These are phyloP conservation scores for Jaltomata sinuosa DNA, from an alignment of 257 asterid species.

Conservation along the genomic window DNA sequence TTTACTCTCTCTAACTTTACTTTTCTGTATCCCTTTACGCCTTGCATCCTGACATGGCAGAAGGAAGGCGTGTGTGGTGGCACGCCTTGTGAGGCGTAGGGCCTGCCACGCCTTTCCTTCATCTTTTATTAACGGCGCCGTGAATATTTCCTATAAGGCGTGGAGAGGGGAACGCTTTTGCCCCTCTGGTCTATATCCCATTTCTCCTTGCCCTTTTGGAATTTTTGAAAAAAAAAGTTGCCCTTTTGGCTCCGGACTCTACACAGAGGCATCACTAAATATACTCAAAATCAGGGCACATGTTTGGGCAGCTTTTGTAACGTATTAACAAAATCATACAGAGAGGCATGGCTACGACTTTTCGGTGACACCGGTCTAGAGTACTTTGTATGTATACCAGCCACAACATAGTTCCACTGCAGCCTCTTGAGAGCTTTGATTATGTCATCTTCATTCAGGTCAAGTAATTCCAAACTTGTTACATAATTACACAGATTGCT, in stretches of 20 bases:
- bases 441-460: neutral
- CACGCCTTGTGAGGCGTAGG: no score
- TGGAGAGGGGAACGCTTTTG: no score
- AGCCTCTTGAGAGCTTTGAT: neutral
- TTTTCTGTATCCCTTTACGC: neutral
- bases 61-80: no score
- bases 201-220: no score
- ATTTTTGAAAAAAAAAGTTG: no score
- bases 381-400: neutral
- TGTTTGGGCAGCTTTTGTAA: neutral
- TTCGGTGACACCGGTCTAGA: neutral
- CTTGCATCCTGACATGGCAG: no score
- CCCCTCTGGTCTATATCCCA: no score
- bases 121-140: no score
- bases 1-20: slow-evolving; percentile 1
- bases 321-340: neutral
- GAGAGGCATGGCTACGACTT: neutral
- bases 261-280: neutral
- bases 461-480: neutral
- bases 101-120: no score
- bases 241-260: no score
- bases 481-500: neutral
- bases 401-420: neutral
- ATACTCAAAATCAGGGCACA: neutral
- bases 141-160: no score